Evolutionary conservation across 441 rosid genomes (phyloP), one percentile per base, ranked within the genome.

Genomic region (Manihot esculenta): DNA sequence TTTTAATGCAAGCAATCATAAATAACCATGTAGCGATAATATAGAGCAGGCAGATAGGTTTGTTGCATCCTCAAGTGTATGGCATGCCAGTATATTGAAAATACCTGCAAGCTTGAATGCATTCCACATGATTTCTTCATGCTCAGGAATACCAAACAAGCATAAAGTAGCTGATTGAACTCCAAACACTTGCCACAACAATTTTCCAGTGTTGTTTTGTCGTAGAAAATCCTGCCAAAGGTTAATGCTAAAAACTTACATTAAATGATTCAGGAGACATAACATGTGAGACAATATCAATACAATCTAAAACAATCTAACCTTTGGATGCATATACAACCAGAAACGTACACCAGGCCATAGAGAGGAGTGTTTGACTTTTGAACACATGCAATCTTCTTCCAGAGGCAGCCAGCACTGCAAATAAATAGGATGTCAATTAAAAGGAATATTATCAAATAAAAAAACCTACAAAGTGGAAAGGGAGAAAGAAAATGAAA

Each of bases 301-400:
- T n/a, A 33, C 5, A 33, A 33, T 33, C 38, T 7, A 38, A 38
- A 38, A 38, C 42, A 38, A 38, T 49, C 83, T 13, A 75, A 92
- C 97, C 97, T 91, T 92, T 50, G 99, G 97, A 83, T 92, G 99
- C 99, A 94, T 92, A 74, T 92, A 94, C 66, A 94, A 60, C 99
- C 95, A 94, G 80, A 92, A 90, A 13, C 82, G 87, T 38, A 94
- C 78, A 66, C 83, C 86, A 66, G 72, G 77, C 97, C 92, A 86
- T 26, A 92, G 75, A 64, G 81, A 65, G 55, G 77, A 84, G 17
- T 84, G 83, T 80, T 79, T 82, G 54, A 94, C 74, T 70, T 78
- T 81, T 24, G 86, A 84, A 76, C 99, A 89, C 97, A 89, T 94
- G 59, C 97, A 94, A 78, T 94, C 99, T 72, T 88, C 97, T 77